These are phyloP conservation scores for Coemansia sp. DNA, from an alignment of 192 early-diverging fungal species.

Conservation along the genomic window DNA sequence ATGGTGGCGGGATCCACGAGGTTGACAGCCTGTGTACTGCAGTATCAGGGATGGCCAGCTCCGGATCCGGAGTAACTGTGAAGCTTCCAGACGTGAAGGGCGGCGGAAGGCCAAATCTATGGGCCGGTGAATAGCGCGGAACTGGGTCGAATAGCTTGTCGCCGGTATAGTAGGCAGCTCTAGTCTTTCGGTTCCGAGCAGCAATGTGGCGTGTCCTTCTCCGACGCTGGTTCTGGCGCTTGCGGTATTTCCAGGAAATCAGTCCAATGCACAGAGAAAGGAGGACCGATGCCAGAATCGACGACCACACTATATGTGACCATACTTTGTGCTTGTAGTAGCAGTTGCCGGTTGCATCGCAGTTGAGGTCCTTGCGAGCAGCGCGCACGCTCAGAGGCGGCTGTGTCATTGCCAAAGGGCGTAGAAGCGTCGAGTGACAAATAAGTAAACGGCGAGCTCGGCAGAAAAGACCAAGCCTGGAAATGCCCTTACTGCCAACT, in stretches of 20 bases:
- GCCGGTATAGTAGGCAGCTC: not conserved
- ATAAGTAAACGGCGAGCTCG: too few species aligned
- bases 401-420: too few species aligned
- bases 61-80: too few species aligned
- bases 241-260: not conserved
- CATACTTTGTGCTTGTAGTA: slow-evolving; percentile 11
- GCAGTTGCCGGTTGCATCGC: slow-evolving; percentile 11
- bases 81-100: too few species aligned
- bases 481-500: too few species aligned
- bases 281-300: not conserved
- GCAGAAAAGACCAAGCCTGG: too few species aligned
- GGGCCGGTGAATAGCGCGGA: slow-evolving; percentile 19
- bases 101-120: too few species aligned
- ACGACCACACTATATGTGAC: slow-evolving; percentile 19
- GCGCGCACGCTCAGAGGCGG: not conserved
- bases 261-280: not conserved
- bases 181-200: not conserved
- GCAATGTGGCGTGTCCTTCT: too few species aligned
- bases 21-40: too few species aligned
- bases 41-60: too few species aligned
- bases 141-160: slow-evolving; percentile 14
- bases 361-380: not conserved
- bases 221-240: slow-evolving; percentile 3
- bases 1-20: too few species aligned
- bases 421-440: too few species aligned